A percentile compares a stretch with the other conserved stretches of the same genome.
Evolutionary conservation across 176 grass and related monocot species (phyloP).

Genomic region (Juncus inflexus): DNA sequence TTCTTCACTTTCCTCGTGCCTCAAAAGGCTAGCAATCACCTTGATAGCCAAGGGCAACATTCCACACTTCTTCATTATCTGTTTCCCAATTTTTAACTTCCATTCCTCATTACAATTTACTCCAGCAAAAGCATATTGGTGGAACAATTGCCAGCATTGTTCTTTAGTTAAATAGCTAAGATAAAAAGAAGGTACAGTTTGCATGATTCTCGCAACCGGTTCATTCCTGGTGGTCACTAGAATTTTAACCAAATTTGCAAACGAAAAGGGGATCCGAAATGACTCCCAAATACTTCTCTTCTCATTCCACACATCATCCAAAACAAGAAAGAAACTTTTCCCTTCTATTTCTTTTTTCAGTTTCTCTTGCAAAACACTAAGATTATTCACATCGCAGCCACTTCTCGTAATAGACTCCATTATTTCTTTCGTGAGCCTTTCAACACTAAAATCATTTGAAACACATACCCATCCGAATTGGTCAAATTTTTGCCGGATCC

Average conservation of each 20-base stretch:
- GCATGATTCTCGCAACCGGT: conserved; percentile 19
- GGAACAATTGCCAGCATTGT: conserved; percentile 32
- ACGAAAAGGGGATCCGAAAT: conserved; percentile 18
- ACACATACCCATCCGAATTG: conserved; percentile 5
- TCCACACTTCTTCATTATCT: conserved; percentile 39
- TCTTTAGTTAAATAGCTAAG: conserved; percentile 26
- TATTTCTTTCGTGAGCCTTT: conserved; percentile 2
- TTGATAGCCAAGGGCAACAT: conserved; percentile 41
- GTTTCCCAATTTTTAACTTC: conserved; percentile 12
- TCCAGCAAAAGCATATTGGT: conserved; percentile 21
- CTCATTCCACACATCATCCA: conserved; percentile 26
- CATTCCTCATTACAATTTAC: not conserved
- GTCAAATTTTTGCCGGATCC: conserved; percentile 17
- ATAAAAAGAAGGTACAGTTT: not conserved
- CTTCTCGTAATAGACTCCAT: not conserved
- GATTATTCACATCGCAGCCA: not conserved
- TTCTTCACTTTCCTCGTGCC: conserved; percentile 30
- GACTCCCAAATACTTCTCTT: conserved; percentile 17
- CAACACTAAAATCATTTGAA: conserved; percentile 1
- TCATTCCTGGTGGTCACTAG: conserved; percentile 34
- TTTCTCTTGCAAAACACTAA: conserved; percentile 29
- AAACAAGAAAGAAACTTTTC: conserved; percentile 14
- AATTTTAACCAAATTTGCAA: not conserved
- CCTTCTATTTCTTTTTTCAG: conserved; percentile 2
- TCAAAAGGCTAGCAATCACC: conserved; percentile 39